These are phyloP conservation scores for Epichloe gansuensis DNA, from an alignment of 2,329 filamentous ascomycete species.

Conservation along the genomic window DNA sequence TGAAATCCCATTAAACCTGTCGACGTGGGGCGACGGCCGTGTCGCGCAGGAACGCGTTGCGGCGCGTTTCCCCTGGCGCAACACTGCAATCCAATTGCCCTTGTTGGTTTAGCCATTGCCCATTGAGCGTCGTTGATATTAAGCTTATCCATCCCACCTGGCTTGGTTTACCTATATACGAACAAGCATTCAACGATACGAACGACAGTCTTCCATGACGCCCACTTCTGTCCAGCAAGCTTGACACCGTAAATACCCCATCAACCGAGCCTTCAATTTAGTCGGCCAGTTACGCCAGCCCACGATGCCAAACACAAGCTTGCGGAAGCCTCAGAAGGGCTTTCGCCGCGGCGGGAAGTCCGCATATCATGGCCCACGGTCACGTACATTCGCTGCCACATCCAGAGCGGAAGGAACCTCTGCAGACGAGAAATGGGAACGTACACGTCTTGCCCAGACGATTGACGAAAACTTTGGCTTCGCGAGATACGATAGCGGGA, in stretches of 20 bases:
- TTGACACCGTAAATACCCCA: constrained; percentile 5
- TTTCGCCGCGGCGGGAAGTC: constrained; percentile 57
- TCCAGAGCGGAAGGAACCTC: constrained; percentile 76
- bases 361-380: constrained; percentile 56
- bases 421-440: constrained; percentile 84
- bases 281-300: background rate
- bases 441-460: constrained; percentile 65
- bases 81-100: background rate
- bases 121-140: background rate
- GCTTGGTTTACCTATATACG: background rate
- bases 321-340: constrained; percentile 51
- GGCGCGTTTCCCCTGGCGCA: constrained; percentile 20
- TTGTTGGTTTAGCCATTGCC: background rate
- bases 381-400: constrained; percentile 70
- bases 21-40: constrained; percentile 11
- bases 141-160: background rate
- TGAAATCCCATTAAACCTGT: constrained; percentile 21
- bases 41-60: constrained; percentile 19
- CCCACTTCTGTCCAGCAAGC: constrained; percentile 7
- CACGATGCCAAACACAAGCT: constrained; percentile 46
- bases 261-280: constrained; percentile 10
- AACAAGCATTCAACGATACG: background rate
- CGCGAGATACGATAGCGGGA: constrained; percentile 77
- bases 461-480: constrained; percentile 98
- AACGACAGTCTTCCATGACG: constrained; percentile 12